phyloP scores from a whole-genome alignment of 2,329 filamentous ascomycete genomes.

The Zasmidium cellare region DNA sequence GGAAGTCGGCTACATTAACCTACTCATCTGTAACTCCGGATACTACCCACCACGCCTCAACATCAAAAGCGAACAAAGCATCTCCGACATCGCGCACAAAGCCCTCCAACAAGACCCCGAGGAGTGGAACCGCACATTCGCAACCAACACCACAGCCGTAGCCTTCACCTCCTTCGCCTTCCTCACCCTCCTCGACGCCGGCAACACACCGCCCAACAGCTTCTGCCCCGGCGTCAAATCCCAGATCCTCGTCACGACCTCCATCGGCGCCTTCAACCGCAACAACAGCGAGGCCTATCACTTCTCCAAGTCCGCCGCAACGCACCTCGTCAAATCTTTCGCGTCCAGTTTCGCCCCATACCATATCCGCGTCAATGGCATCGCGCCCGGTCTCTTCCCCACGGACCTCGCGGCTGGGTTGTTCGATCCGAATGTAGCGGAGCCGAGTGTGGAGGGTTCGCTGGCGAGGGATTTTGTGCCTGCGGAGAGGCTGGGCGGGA shows the following conservation, averaged over 20 bases:
- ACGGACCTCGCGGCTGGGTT: slow-evolving; percentile 60
- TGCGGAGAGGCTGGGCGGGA: slow-evolving; percentile 58
- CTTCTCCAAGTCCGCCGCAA: slow-evolving; percentile 49
- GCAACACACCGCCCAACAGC: slow-evolving; percentile 38
- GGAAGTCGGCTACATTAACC: slow-evolving; percentile 37
- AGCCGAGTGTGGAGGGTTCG: slow-evolving; percentile 41
- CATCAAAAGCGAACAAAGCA: slow-evolving; percentile 5
- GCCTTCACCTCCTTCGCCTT: slow-evolving; percentile 44
- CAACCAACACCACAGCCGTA: slow-evolving; percentile 38
- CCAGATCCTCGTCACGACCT: slow-evolving; percentile 51
- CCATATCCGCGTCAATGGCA: slow-evolving; percentile 51
- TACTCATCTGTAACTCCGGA: slow-evolving; percentile 42
- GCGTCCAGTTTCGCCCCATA: slow-evolving; percentile 41
- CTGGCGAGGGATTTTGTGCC: slow-evolving; percentile 53
- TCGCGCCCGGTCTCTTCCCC: slow-evolving; percentile 60
- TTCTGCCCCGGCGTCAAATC: slow-evolving; percentile 28
- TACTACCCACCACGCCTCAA: slow-evolving; percentile 23
- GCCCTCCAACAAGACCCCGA: slow-evolving; percentile 21
- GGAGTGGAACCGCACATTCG: slow-evolving; percentile 23
- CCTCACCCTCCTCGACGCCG: slow-evolving; percentile 41
- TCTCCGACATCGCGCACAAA: slow-evolving; percentile 21
- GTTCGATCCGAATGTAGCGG: slow-evolving; percentile 35
- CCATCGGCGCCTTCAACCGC: slow-evolving; percentile 48
- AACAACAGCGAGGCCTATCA: slow-evolving; percentile 45
- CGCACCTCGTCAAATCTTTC: slow-evolving; percentile 52